phyloP scores from a whole-genome alignment of 208 protist genomes.

The Zelonia costaricensis region DNA sequence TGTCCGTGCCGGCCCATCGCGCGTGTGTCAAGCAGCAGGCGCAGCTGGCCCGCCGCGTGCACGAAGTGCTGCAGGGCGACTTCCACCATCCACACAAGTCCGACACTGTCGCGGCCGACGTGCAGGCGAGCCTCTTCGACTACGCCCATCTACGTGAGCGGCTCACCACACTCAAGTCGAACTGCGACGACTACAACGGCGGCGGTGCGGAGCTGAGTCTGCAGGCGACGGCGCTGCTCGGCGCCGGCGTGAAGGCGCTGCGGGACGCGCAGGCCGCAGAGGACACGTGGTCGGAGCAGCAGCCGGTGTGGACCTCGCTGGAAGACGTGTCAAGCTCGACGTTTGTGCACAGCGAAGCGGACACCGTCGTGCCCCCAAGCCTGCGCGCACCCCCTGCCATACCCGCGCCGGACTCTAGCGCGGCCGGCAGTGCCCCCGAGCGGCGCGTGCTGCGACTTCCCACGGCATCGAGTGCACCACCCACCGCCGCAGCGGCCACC shows the following conservation, averaged over 20 bases:
- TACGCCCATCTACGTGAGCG: conserved; percentile 47
- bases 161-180: conserved; percentile 46
- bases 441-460: conserved; percentile 17
- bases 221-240: conserved; percentile 39
- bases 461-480: neutral
- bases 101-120: conserved; percentile 1
- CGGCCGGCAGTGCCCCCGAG: neutral
- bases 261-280: conserved; percentile 59
- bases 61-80: neutral
- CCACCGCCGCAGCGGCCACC: neutral
- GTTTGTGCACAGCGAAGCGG: conserved; percentile 28
- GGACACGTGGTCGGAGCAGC: conserved; percentile 4
- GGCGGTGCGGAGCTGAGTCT: conserved; percentile 33
- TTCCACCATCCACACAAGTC: neutral
- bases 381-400: neutral
- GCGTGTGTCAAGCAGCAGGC: neutral
- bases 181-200: conserved; percentile 67
- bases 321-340: conserved; percentile 25
- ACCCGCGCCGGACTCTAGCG: too few species aligned
- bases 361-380: conserved; percentile 9
- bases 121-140: conserved; percentile 22
- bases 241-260: conserved; percentile 32
- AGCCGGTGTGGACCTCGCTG: neutral
- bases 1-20: conserved; percentile 13
- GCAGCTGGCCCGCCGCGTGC: neutral